Base-by-base conservation (phyloP, 1,284 basidiomycete genomes). In the Athelia sp. region DNA sequence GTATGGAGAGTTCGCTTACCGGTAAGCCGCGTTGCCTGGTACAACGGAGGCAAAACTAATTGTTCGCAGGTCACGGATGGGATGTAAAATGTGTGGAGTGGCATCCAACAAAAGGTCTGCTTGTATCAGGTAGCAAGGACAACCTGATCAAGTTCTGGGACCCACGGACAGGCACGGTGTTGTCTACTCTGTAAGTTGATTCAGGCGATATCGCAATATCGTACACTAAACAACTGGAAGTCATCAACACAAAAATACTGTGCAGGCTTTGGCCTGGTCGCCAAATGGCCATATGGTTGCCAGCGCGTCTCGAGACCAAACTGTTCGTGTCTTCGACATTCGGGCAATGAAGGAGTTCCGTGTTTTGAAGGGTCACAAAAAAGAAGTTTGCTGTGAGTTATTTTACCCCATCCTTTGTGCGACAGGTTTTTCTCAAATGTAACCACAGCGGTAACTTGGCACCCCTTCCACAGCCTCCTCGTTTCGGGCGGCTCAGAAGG, bases 111-210 rank as follows among this genome's bases (percentile, higher is more conserved):
- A 98, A 98, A 67, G 95, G 96, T 2, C 74, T 99, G 4, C 79
- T 99, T 17, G 93, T 91, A 2, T 93, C 90, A 1, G 96, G 97
- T 22, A 91, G 90, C 62, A 98, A 98, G 69, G 97, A 99, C 68
- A 98, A 98, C 67, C 81, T 94, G 57, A 93, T 99, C 68, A 99
- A 98, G 63, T 98, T 99, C 67, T 99, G 96, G 96, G 96, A 99
- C 69, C 97, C 96, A 6, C 78, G 94, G 40, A 90, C 89, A 9
- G 90, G 87, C 32, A 92, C 90, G 4, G 84, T 87, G 32, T 77
- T 98, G 10, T 90, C 90, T 4, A 95, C 93, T 0, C 68, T 96
- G 87, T 93, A 62, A 56, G 84, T 72, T 29, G 48, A 15, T 29
- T 10, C 23, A 24, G 22, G 34, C 13, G 26, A 29, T 45, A 38